Conservation (phyloP, 1,284 basidiomycete species). For the Mycena citricolor region DNA sequence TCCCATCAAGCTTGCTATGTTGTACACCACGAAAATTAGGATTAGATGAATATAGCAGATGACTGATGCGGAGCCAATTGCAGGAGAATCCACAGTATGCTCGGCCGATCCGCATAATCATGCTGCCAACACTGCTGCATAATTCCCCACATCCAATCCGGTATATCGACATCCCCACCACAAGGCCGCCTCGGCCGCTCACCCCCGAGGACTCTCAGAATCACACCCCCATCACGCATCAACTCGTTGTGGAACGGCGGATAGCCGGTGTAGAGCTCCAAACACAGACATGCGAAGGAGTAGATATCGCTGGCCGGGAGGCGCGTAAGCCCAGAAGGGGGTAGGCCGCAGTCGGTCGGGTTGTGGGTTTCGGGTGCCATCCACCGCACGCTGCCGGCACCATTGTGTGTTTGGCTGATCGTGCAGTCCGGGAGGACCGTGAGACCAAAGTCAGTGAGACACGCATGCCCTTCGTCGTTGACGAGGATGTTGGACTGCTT, state of each 20-base stretch:
- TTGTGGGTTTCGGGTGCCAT: slow-evolving; percentile 26
- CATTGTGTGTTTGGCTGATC: slow-evolving; percentile 6
- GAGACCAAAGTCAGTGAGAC: slow-evolving; percentile 25
- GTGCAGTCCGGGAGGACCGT: slow-evolving; percentile 17
- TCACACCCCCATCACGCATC: slow-evolving; percentile 2
- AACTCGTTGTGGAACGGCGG: slow-evolving; percentile 11
- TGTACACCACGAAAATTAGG: too few relatives aligned
- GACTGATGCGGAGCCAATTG: too few relatives aligned
- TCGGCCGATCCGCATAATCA: slow-evolving; percentile 14
- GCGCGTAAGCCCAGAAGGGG: slow-evolving; percentile 8
- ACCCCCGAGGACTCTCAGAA: background rate
- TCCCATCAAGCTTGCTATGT: too few relatives aligned
- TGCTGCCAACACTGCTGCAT: slow-evolving; percentile 19
- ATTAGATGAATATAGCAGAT: too few relatives aligned
- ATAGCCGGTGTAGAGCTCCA: slow-evolving; percentile 19
- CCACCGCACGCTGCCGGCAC: slow-evolving; percentile 23
- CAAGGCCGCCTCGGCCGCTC: background rate
- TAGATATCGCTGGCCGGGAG: slow-evolving; percentile 25
- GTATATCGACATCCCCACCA: background rate
- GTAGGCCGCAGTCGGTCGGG: slow-evolving; percentile 3
- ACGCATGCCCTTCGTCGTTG: slow-evolving; percentile 19
- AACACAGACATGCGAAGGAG: slow-evolving; percentile 23
- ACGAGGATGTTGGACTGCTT: slow-evolving; percentile 25
- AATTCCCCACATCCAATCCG: slow-evolving; percentile 7
- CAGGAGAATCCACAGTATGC: slow-evolving; percentile 15